A percentile compares a stretch with the other conserved stretches of the same genome.
These are phyloP conservation scores for Mycena belliarum DNA, from an alignment of 768 basidiomycete genomes.

Conservation along the genomic window DNA sequence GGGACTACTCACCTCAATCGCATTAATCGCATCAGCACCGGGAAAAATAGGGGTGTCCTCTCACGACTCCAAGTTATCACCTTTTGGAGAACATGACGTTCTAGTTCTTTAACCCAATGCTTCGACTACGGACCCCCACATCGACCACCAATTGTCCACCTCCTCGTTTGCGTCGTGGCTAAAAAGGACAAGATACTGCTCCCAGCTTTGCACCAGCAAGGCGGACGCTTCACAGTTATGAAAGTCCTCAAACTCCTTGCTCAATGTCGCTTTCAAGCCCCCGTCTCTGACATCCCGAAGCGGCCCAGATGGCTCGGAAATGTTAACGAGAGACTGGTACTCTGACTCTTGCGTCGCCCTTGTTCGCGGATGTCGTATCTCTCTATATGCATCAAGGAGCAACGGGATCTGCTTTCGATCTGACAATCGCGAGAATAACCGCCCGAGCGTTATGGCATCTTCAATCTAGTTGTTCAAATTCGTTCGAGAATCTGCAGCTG, in stretches of 20 bases:
- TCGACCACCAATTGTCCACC: constrained; percentile 8
- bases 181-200: constrained; percentile 8
- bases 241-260: constrained; percentile 8
- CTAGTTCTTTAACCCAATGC: no score
- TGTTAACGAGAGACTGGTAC: constrained; percentile 2
- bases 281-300: constrained; percentile 10
- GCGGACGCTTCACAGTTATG: background rate
- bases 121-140: constrained; percentile 1
- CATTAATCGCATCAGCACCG: no score
- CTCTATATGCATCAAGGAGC: constrained; percentile 47
- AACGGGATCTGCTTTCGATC: constrained; percentile 37
- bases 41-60: no score
- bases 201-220: constrained; percentile 8
- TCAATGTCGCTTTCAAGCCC: background rate
- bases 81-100: no score
- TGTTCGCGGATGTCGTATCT: constrained; percentile 43
- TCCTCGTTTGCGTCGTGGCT: background rate
- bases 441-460: constrained; percentile 38
- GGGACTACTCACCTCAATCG: no score
- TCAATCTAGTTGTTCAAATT: constrained; percentile 27
- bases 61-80: no score
- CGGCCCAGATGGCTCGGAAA: background rate
- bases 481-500: constrained; percentile 23
- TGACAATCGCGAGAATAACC: constrained; percentile 46
- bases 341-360: constrained; percentile 5